Conservation (phyloP, 768 basidiomycete genomes). For the Hortiboletus campestris region DNA sequence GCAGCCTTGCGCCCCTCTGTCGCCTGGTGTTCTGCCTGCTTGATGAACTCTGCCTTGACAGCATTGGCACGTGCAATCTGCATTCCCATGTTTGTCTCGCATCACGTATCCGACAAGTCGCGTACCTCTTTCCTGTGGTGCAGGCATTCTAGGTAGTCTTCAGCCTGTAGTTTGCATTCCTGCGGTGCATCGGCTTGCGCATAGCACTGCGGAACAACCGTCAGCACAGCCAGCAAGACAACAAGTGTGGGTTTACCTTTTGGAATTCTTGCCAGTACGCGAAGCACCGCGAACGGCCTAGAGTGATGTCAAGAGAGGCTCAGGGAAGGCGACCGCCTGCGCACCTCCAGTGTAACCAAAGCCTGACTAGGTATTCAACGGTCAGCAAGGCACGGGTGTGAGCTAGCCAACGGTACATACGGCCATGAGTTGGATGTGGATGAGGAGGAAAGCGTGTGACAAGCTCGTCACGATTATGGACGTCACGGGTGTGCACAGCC, state of each 20-base stretch:
- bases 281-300: conserved; percentile 86
- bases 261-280: conserved; percentile 90
- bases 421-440: conserved; percentile 33
- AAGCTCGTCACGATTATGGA: conserved; percentile 18
- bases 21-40: conserved; percentile 60
- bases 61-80: conserved; percentile 66
- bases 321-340: conserved; percentile 7
- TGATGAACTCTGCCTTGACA: conserved; percentile 69
- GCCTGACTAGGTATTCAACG: conserved; percentile 52
- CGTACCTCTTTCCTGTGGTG: conserved; percentile 87
- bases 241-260: conserved; percentile 42
- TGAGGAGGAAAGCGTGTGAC: conserved; percentile 18
- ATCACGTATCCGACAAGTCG: not conserved
- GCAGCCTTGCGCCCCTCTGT: conserved; percentile 71
- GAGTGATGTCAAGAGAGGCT: conserved; percentile 3
- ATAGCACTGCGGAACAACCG: conserved; percentile 63
- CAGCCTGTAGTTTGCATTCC: conserved; percentile 67
- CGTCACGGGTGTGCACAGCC: conserved; percentile 24
- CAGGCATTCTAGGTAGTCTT: conserved; percentile 91
- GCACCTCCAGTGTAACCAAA: conserved; percentile 62
- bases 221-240: conserved; percentile 6
- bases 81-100: not conserved
- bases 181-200: conserved; percentile 71
- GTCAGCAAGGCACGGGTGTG: conserved; percentile 11
- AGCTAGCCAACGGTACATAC: conserved; percentile 24